phyloP scores from a whole-genome alignment of 2,329 filamentous ascomycete genomes.

The Magnaporthales sp. region DNA sequence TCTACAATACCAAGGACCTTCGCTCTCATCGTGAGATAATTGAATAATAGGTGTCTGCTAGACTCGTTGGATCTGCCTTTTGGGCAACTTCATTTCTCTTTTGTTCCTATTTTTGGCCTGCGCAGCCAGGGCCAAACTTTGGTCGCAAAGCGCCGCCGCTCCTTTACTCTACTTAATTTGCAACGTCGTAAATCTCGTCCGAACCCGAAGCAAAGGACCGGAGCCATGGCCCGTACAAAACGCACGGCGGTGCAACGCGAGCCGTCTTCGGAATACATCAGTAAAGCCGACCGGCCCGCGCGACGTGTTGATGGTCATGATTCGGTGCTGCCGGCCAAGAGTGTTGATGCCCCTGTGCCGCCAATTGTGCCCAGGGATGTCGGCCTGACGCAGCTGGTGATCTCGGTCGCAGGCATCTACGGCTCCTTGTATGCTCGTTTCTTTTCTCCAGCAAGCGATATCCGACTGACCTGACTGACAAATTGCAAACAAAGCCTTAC shows the following conservation, averaged over 20 bases:
- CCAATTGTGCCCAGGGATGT: constrained; percentile 32
- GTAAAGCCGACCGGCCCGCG: constrained; percentile 30
- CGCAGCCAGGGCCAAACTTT: not conserved
- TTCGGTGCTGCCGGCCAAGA: constrained; percentile 23
- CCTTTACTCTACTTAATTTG: not conserved
- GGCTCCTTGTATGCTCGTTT: constrained; percentile 70
- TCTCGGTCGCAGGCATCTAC: constrained; percentile 93
- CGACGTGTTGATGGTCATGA: constrained; percentile 13
- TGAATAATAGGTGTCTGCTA: not conserved
- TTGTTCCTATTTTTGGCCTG: not conserved
- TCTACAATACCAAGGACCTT: not conserved
- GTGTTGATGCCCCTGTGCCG: constrained; percentile 7
- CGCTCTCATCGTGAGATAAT: not conserved
- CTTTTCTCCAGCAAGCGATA: not conserved
- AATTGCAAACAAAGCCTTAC: constrained; percentile 54
- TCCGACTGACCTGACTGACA: not conserved
- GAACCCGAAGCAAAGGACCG: not conserved
- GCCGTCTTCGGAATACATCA: constrained; percentile 57
- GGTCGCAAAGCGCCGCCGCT: not conserved
- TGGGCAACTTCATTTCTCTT: not conserved
- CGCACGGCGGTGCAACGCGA: constrained; percentile 54
- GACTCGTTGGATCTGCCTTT: not conserved
- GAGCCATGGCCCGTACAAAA: constrained; percentile 61
- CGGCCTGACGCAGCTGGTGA: constrained; percentile 65
- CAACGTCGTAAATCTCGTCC: not conserved